Base-by-base conservation (phyloP, 1,284 basidiomycete genomes). In the Apiotrichum veenhuisii region DNA sequence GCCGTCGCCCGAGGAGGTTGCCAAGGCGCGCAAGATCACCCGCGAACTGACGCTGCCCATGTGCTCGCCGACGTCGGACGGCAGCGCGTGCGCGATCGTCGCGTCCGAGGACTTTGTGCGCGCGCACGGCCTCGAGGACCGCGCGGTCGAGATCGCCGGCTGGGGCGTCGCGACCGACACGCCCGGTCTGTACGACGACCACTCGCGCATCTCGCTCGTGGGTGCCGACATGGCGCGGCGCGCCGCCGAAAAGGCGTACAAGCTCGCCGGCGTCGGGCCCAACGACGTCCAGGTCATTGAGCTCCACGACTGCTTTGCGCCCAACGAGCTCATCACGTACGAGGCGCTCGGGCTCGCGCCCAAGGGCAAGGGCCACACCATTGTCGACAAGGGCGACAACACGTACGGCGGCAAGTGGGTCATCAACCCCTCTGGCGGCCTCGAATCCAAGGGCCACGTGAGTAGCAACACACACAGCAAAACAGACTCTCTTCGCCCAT, bases 261-360 rank as follows among this genome's bases (percentile, higher is more conserved):
- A 54, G 45, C 48, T 47, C 42, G 60, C 60, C 9, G 53, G 57
- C 17, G 40, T 62, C 36, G 40, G 33, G 3, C 53, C 60, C 33
- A 33, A 54, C 23, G 60, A 62, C 49, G 42, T 62, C 40, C 60
- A 62, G 60, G 60, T 62, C 23, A 50, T 62, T 40, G 60, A 62
- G 60, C 57, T 58, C n/a, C 60, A 62, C 57, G 60, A 62, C 57
- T 62, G 60, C 54, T 62, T 62, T 20, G 60, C 60, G 8, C 60
- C 60, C 48, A 62, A 62, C 60, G 60, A 62, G 60, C 60, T 62
- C 23, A 41, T 62, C 36, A 62, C 60, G 15, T 62, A 62, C 45
- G 60, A 62, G 41, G 33, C 54, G 3, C 57, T 62, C 42, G 54
- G 60, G 8, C 60, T 62, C 34, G 47, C 44, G 41, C 42, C 50